Evolutionary conservation across 768 basidiomycete genomes (phyloP).

Genomic region (Rhodosporidiobolus sp.): DNA sequence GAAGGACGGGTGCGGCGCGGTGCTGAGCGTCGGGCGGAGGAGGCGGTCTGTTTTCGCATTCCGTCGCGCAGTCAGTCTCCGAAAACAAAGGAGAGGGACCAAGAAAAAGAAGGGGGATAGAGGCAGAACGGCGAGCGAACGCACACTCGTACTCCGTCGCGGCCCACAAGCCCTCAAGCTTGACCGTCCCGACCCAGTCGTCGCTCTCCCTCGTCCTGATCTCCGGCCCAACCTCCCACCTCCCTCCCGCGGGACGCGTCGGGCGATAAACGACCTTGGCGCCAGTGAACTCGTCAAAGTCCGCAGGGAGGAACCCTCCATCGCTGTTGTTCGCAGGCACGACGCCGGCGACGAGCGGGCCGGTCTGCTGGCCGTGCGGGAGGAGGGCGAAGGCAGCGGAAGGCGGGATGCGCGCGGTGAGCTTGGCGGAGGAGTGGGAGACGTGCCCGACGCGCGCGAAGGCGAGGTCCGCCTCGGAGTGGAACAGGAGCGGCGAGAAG

Average conservation of each 20-base stretch:
- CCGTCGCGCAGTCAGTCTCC: too few relatives aligned
- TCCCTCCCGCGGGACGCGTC: conserved; percentile 35
- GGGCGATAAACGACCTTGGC: conserved; percentile 41
- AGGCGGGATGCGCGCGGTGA: conserved; percentile 62
- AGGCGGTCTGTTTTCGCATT: conserved; percentile 6
- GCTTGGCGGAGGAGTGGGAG: conserved; percentile 62
- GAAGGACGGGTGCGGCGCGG: conserved; percentile 55
- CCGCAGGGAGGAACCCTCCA: conserved; percentile 33
- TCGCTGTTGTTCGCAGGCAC: conserved; percentile 28
- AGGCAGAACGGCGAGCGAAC: too few relatives aligned
- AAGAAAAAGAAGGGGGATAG: background rate
- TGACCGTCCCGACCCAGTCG: conserved; percentile 49
- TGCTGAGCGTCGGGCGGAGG: conserved; percentile 45
- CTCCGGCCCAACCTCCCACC: conserved; percentile 38
- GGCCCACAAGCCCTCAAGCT: conserved; percentile 64
- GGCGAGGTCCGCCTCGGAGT: conserved; percentile 55
- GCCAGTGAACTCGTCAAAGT: conserved; percentile 29
- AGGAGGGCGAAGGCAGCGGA: conserved; percentile 10
- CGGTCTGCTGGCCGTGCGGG: conserved; percentile 2
- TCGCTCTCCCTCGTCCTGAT: conserved; percentile 20
- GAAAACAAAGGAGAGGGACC: too few relatives aligned
- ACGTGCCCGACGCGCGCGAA: conserved; percentile 72
- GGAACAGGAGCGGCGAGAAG: conserved; percentile 58
- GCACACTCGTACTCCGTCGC: conserved; percentile 67
- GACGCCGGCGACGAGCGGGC: conserved; percentile 24